Base-by-base conservation (phyloP, 345 rosid species). In the Citrus reticulata region DNA sequence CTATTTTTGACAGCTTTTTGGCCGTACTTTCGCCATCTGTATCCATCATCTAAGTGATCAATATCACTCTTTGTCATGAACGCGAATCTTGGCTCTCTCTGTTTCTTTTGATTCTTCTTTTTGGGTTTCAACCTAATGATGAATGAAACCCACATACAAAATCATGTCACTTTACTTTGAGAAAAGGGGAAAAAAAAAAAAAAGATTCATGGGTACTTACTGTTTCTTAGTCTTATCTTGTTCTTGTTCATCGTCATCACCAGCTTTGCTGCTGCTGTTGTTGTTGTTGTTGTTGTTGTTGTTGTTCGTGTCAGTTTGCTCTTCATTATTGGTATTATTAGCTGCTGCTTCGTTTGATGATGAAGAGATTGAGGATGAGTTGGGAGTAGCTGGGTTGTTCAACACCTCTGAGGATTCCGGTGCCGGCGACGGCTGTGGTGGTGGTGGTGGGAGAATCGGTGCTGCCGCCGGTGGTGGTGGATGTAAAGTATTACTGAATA, bases 1-100 rank as follows among this genome's bases (percentile, higher is more conserved):
- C 98, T 97, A 81, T 94, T 94, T 78, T 94, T 97, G 68, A 97
- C 98, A 74, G 99, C 97, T 84, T 97, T 97, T 63, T 97, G 99
- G 63, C 99, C 99, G 84, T 97, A 97, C 77, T 97, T 97, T 75
- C 99, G 92, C 99, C 99, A 97, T 46, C 98, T 86, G 78, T 87
- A 97, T 22, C 99, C 98, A 58, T 97, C 99, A 72, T 97, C 99
- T n/a, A 97, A 86, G 35, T 94, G 94, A 87, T 97, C 98, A 49
- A 94, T 86, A 74, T 97, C 98, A 42, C 97, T 94, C 91, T 94
- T 91, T 0, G 99, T 97, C 87, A 97, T 89, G 92, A 97, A 97
- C 62, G 99, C 99, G 85, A 92, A 88, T 86, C 93, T 89, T 74
- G 96, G 92, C 54, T 93, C 97, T 81, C 94, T 90, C 85, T 87